Evolutionary conservation across 1,139 yeast species (phyloP).

Genomic region (Nakaseomyces kungkrabaensis): DNA sequence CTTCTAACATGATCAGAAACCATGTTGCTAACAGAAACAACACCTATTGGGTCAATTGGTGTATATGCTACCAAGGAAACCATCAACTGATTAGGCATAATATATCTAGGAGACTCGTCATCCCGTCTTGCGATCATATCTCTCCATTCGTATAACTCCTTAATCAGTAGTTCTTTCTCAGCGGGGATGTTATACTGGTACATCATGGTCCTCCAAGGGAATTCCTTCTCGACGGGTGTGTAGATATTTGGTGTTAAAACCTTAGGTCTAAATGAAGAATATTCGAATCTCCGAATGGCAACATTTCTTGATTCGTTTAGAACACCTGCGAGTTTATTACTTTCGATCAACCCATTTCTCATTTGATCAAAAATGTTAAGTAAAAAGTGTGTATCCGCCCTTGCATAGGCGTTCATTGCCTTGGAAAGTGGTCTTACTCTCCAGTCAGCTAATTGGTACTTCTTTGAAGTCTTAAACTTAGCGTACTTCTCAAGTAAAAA

Average conservation of each 20-base stretch:
- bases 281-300: slow-evolving; percentile 76
- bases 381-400: slow-evolving; percentile 90
- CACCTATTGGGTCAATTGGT: slow-evolving; percentile 52
- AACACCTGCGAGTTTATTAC: slow-evolving; percentile 49
- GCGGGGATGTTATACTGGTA: slow-evolving; percentile 56
- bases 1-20: slow-evolving; percentile 50
- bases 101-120: slow-evolving; percentile 77
- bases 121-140: slow-evolving; percentile 60
- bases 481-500: slow-evolving; percentile 74
- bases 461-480: slow-evolving; percentile 78
- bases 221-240: slow-evolving; percentile 40
- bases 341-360: slow-evolving; percentile 50
- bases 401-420: slow-evolving; percentile 78
- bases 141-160: slow-evolving; percentile 70
- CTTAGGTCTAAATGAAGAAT: slow-evolving; percentile 49
- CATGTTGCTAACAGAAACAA: slow-evolving; percentile 42
- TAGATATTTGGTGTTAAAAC: slow-evolving; percentile 32
- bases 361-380: slow-evolving; percentile 71
- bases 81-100: slow-evolving; percentile 75
- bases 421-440: slow-evolving; percentile 73
- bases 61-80: slow-evolving; percentile 48
- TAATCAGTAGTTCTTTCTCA: slow-evolving; percentile 47
- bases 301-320: slow-evolving; percentile 70
- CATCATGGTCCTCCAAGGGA: slow-evolving; percentile 53
- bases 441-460: slow-evolving; percentile 97